phyloP scores from a whole-genome alignment of 331 rosid species.

The Rosa hybrid region DNA sequence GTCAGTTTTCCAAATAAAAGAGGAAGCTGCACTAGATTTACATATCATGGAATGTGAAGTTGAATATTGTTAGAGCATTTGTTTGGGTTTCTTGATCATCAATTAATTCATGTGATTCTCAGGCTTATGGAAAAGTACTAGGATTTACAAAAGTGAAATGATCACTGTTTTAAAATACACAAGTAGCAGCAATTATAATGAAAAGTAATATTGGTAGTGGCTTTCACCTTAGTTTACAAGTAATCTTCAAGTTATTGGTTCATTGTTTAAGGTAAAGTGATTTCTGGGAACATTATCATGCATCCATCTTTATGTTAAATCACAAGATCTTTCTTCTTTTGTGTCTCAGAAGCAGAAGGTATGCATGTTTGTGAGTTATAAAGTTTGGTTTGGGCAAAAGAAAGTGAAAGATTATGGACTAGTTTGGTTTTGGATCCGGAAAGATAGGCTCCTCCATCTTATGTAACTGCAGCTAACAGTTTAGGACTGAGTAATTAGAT shows the following conservation, averaged over 20 bases:
- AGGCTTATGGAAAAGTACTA: background rate
- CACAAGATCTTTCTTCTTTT: slow-evolving; percentile 43
- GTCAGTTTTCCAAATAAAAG: background rate
- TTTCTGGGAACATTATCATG: slow-evolving; percentile 23
- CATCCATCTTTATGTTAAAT: slow-evolving; percentile 36
- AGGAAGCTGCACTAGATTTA: background rate
- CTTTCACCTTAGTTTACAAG: slow-evolving; percentile 26
- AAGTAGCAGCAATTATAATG: background rate
- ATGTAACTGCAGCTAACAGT: background rate
- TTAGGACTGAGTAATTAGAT: background rate
- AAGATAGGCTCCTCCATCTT: background rate
- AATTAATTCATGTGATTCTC: slow-evolving; percentile 5
- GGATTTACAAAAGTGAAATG: background rate
- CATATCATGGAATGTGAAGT: slow-evolving; percentile 32
- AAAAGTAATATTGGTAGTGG: background rate
- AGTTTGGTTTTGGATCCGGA: background rate
- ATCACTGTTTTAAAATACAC: slow-evolving; percentile 2
- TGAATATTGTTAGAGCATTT: slow-evolving; percentile 20
- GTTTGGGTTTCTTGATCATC: slow-evolving; percentile 11
- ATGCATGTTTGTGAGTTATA: slow-evolving; percentile 1
- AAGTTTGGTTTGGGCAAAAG: background rate
- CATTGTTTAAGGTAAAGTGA: slow-evolving; percentile 26
- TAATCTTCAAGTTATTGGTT: slow-evolving; percentile 17
- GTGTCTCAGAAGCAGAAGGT: slow-evolving; percentile 7
- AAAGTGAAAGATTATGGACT: background rate